Evolutionary conservation across 805 yeast species (phyloP), one percentile per base, ranked within the genome.

Genomic region (Diddensiella transvaalensis): DNA sequence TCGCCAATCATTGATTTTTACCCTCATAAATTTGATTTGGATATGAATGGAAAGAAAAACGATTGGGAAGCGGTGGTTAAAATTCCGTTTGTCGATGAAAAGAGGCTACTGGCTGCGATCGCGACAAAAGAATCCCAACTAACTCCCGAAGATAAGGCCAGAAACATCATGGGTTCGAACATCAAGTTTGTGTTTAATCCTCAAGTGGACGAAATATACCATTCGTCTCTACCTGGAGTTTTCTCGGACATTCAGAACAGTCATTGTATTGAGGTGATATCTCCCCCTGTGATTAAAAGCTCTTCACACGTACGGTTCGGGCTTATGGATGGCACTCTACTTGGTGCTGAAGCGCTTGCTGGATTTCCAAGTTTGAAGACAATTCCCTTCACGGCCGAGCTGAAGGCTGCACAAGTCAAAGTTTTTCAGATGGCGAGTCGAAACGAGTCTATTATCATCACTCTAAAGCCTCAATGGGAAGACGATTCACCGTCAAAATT

Each of bases 51-150:
- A 39, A 93, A 93, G 65, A 87, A 89, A 47, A 95, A 93, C 1
- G 84, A 88, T 43, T 93, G 99, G 99, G 98, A 93, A 70, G 97
- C 97, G 8, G 96, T 93, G 48, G 96, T 93, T 4, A 77, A 87
- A 59, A 77, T 93, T 50, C 83, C 95, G 3, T 93, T 93, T 73
- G 97, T 93, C 40, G 97, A 93, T 56, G 88, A 85, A 60, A 67
- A 77, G 24, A 76, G 93, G 51, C 74, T 93, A 48, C 69, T 84
- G 26, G 80, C 74, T 2, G 91, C 91, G 1, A 78, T 93, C 77
- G 72, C 68, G 42, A 87, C 95, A 1, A 67, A 75, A 37, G 85
- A 87, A 49, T 60, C 69, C 0, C 75, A 74, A 51, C 70, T 93
- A 48, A 71, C 82, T 0, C 77, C 84, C 0, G 91, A 80, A 44